phyloP scores from a whole-genome alignment of 2,329 filamentous ascomycete genomes.

The Fusarium sp. region DNA sequence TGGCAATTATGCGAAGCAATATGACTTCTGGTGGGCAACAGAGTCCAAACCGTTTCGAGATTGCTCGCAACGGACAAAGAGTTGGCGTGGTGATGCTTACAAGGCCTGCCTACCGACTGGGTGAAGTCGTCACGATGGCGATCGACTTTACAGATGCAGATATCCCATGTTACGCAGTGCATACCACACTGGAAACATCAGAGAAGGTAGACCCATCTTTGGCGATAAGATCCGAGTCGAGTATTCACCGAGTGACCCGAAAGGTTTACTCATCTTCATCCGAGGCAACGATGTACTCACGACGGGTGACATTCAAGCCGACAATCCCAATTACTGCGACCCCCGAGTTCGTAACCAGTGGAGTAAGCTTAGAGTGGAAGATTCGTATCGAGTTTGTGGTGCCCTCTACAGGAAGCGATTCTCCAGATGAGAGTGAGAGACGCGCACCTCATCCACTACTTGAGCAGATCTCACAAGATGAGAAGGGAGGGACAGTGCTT shows the following conservation, averaged over 20 bases:
- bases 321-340: conserved; percentile 86
- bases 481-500: conserved; percentile 77
- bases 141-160: conserved; percentile 84
- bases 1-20: conserved; percentile 88
- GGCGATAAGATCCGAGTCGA: conserved; percentile 85
- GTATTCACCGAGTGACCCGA: conserved; percentile 86
- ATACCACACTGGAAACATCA: conserved; percentile 84
- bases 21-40: conserved; percentile 74
- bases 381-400: conserved; percentile 94
- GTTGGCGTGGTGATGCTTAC: conserved; percentile 92
- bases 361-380: conserved; percentile 88
- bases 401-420: conserved; percentile 60
- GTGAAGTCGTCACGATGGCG: conserved; percentile 84
- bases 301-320: conserved; percentile 81
- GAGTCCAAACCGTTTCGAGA: conserved; percentile 93
- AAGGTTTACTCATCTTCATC: conserved; percentile 81
- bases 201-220: conserved; percentile 85
- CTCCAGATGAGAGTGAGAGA: conserved; percentile 33
- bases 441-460: conserved; percentile 64
- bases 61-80: conserved; percentile 89
- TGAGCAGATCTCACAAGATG: conserved; percentile 82
- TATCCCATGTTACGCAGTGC: conserved; percentile 86
- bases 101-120: conserved; percentile 87
- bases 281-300: conserved; percentile 84
- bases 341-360: conserved; percentile 91